Conservation (phyloP, 345 rosid genomes). For the Brassica cretica region DNA sequence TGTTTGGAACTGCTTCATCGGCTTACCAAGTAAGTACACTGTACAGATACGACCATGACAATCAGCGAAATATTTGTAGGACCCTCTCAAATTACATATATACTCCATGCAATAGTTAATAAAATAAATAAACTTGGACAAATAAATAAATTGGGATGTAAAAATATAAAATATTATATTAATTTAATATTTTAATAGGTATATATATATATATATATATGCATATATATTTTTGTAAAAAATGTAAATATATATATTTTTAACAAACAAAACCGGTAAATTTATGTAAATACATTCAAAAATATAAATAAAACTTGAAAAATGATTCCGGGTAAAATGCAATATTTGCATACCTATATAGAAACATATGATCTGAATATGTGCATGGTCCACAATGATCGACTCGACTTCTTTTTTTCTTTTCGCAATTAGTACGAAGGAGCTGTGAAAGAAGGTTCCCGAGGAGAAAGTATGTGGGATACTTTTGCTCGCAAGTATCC, state of each 20-base stretch:
- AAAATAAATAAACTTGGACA: background rate
- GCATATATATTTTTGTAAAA: background rate
- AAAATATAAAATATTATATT: background rate
- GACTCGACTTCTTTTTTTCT: background rate
- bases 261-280: background rate
- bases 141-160: background rate
- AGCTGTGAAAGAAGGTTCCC: conserved; percentile 24
- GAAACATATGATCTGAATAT: background rate
- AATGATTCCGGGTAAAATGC: background rate
- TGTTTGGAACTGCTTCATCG: conserved; percentile 42
- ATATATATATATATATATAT: too few species aligned
- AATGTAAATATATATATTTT: background rate
- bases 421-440: conserved; percentile 31
- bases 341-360: background rate
- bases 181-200: background rate
- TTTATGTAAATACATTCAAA: too few species aligned
- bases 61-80: background rate
- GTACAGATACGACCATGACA: background rate
- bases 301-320: too few species aligned
- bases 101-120: background rate
- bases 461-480: conserved; percentile 43
- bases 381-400: background rate
- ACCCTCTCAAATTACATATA: background rate
- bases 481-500: conserved; percentile 31
- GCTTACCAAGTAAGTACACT: conserved; percentile 33